phyloP scores from a whole-genome alignment of 768 basidiomycete species.

The Rhodotorula kratochvilovae region DNA sequence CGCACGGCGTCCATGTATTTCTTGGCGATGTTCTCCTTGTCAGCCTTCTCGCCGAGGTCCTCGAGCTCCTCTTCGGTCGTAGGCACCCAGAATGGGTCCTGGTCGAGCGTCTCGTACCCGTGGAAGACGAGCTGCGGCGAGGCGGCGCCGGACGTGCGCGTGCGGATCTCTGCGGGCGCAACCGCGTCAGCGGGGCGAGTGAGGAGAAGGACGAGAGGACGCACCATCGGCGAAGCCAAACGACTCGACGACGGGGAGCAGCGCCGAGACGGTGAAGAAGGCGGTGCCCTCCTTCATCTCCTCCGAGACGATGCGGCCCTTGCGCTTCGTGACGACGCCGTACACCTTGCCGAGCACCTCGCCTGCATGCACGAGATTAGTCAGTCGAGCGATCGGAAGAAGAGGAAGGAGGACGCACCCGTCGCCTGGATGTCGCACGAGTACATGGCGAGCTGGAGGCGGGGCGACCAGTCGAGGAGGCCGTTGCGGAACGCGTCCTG shows the following conservation, averaged over 20 bases:
- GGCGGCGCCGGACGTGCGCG: constrained; percentile 91
- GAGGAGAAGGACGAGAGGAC: constrained; percentile 39
- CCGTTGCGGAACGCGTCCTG: constrained; percentile 86
- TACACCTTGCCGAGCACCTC: constrained; percentile 98
- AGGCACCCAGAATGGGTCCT: constrained; percentile 94
- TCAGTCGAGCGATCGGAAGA: background rate
- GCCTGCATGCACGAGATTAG: constrained; percentile 54
- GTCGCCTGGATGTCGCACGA: constrained; percentile 97
- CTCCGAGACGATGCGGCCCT: constrained; percentile 88
- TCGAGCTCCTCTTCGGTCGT: constrained; percentile 95
- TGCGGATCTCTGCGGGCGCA: constrained; percentile 71
- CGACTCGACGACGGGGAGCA: constrained; percentile 91
- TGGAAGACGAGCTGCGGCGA: constrained; percentile 95
- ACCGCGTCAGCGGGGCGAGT: background rate
- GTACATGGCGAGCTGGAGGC: constrained; percentile 97
- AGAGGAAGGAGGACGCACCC: constrained; percentile 55
- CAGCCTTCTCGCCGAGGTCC: constrained; percentile 93
- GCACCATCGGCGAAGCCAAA: constrained; percentile 95
- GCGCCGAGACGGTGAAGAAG: constrained; percentile 84
- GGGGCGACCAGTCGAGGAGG: constrained; percentile 92
- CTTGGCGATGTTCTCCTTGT: constrained; percentile 86
- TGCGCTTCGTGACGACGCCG: constrained; percentile 82
- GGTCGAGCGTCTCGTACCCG: constrained; percentile 89
- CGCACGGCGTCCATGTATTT: constrained; percentile 39
- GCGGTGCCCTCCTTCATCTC: constrained; percentile 98